phyloP scores from a whole-genome alignment of 2,329 filamentous ascomycete species.

The Curvularia eragrostidis region DNA sequence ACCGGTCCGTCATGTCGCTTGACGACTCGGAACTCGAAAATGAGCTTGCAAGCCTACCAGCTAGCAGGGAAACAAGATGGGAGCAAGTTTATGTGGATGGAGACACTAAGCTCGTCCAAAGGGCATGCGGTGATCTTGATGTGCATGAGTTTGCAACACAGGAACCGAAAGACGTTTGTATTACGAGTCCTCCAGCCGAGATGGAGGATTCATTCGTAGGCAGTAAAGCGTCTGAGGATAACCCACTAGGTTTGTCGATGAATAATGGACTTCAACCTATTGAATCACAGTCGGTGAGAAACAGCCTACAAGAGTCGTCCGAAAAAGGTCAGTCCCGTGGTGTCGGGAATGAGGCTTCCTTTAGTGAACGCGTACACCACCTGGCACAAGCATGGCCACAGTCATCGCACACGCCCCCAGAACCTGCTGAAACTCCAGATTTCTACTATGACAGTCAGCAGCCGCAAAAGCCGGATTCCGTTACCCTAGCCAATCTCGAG shows the following conservation, averaged over 20 bases:
- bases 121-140: slow-evolving; percentile 39
- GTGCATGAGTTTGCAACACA: slow-evolving; percentile 42
- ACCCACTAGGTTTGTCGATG: slow-evolving; percentile 33
- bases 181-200: slow-evolving; percentile 44
- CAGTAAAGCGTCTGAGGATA: slow-evolving; percentile 35
- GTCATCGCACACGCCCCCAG: slow-evolving; percentile 10
- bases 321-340: slow-evolving; percentile 23
- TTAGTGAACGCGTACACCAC: slow-evolving; percentile 46
- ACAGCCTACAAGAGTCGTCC: slow-evolving; percentile 15
- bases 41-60: slow-evolving; percentile 44
- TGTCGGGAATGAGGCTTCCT: slow-evolving; percentile 39
- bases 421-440: slow-evolving; percentile 10
- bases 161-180: slow-evolving; percentile 46
- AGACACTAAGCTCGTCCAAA: slow-evolving; percentile 47
- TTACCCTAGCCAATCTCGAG: slow-evolving; percentile 40
- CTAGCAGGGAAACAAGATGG: slow-evolving; percentile 47
- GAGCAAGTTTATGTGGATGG: slow-evolving; percentile 51
- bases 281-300: slow-evolving; percentile 21
- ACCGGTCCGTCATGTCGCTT: slow-evolving; percentile 48
- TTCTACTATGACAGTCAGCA: slow-evolving; percentile 19
- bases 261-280: slow-evolving; percentile 31
- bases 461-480: slow-evolving; percentile 28
- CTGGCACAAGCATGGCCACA: slow-evolving; percentile 24
- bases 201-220: slow-evolving; percentile 38
- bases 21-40: slow-evolving; percentile 49